A percentile compares a stretch with the other conserved stretches of the same genome.
These are phyloP conservation scores for Sporopachydermia lactativora DNA, from an alignment of 805 yeast genomes.

Conservation along the genomic window DNA sequence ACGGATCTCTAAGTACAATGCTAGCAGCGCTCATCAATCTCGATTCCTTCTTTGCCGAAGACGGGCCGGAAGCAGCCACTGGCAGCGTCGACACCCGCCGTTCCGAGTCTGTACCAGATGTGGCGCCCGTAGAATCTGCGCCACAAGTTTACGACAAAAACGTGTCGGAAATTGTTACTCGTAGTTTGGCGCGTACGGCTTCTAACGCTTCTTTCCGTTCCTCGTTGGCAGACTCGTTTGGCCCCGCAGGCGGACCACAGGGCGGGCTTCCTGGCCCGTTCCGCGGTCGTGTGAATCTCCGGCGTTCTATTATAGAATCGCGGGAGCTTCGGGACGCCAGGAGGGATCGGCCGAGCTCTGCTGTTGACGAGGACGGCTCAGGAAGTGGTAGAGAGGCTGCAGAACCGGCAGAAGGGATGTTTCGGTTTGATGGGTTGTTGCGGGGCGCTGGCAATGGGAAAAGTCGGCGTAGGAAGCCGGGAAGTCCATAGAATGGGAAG, in stretches of 20 bases:
- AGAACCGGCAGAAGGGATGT: constrained; percentile 22
- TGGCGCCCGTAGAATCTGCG: constrained; percentile 49
- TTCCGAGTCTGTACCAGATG: constrained; percentile 40
- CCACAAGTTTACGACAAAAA: constrained; percentile 71
- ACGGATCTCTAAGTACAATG: constrained; percentile 74
- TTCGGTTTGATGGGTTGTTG: constrained; percentile 30
- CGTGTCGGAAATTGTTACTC: constrained; percentile 59
- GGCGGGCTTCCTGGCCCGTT: constrained; percentile 6
- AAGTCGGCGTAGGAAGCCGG: no score
- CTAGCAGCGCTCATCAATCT: constrained; percentile 85
- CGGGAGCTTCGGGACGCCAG: constrained; percentile 7
- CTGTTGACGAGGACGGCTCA: constrained; percentile 1
- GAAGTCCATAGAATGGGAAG: no score
- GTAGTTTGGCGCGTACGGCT: constrained; percentile 58
- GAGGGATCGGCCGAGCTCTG: constrained; percentile 4
- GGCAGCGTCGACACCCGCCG: constrained; percentile 19
- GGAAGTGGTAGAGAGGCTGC: not conserved
- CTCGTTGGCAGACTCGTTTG: constrained; percentile 55
- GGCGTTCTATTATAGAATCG: constrained; percentile 13
- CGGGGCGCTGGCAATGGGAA: constrained; percentile 23
- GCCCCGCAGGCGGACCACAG: constrained; percentile 18
- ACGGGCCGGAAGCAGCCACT: constrained; percentile 7
- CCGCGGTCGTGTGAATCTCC: constrained; percentile 9
- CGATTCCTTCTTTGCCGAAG: constrained; percentile 65
- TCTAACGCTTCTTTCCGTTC: constrained; percentile 70